phyloP scores from a whole-genome alignment of 192 early-diverging fungal genomes.

The Backusella sp. region DNA sequence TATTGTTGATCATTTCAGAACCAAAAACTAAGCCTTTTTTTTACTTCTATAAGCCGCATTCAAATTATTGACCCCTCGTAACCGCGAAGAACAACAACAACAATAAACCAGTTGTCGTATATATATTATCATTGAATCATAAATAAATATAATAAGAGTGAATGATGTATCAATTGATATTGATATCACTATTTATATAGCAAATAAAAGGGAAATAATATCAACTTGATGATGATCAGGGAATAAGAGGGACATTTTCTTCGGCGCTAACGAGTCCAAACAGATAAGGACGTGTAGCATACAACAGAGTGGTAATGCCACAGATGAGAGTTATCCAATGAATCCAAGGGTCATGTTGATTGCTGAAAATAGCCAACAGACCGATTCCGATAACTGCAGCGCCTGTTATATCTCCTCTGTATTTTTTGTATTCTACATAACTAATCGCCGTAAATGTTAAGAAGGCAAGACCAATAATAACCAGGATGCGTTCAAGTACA shows the following conservation, averaged over 20 bases:
- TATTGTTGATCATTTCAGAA: too few relatives aligned
- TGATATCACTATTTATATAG: too few relatives aligned
- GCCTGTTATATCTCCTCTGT: conserved; percentile 60
- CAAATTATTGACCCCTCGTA: conserved; percentile 7
- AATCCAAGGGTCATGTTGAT: conserved; percentile 46
- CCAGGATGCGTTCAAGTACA: conserved; percentile 43
- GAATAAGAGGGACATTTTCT: conserved; percentile 48
- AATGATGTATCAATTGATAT: too few relatives aligned
- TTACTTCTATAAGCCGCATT: background rate
- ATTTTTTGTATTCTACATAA: conserved; percentile 59
- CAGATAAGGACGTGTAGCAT: conserved; percentile 45
- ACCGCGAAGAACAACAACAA: conserved; percentile 2
- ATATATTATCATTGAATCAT: background rate
- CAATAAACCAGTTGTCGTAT: background rate
- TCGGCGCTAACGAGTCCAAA: conserved; percentile 26
- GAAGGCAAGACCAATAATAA: conserved; percentile 49
- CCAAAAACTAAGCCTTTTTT: background rate
- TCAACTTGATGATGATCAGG: conserved; percentile 27
- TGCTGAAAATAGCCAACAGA: conserved; percentile 47
- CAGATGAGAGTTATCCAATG: conserved; percentile 47
- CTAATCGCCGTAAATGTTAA: conserved; percentile 55
- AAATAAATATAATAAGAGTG: background rate
- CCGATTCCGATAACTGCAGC: conserved; percentile 59
- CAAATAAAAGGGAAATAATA: too few relatives aligned
- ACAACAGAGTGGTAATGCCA: conserved; percentile 38